Evolutionary conservation across 176 grass and related monocot species (phyloP).

Genomic region (Hyparrhenia diplandra): DNA sequence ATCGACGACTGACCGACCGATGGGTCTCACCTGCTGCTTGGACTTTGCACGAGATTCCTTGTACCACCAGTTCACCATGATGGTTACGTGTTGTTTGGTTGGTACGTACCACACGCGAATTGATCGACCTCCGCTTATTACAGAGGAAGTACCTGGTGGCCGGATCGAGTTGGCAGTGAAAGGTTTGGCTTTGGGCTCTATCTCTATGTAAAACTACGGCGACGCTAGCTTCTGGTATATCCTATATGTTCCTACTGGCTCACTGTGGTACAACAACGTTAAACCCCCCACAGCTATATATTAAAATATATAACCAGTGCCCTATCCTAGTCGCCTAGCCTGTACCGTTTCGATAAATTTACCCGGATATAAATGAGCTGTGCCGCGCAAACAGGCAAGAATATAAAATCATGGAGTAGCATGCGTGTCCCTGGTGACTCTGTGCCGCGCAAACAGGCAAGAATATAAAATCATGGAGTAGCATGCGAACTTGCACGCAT

Average conservation of each 20-base stretch:
- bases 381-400: not conserved
- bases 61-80: not conserved
- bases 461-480: not conserved
- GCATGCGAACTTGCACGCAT: too few relatives aligned
- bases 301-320: too few relatives aligned
- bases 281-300: too few relatives aligned
- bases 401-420: not conserved
- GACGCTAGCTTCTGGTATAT: too few relatives aligned
- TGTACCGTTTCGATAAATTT: too few relatives aligned
- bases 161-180: too few relatives aligned
- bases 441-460: not conserved
- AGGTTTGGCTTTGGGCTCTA: too few relatives aligned
- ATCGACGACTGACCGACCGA: not conserved
- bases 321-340: too few relatives aligned
- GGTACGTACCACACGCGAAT: not conserved
- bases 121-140: not conserved
- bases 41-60: constrained; percentile 2
- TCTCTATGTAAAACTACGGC: too few relatives aligned
- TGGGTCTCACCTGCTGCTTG: not conserved
- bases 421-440: too few relatives aligned
- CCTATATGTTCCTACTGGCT: not conserved
- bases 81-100: not conserved
- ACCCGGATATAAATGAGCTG: not conserved
- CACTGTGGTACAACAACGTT: not conserved
- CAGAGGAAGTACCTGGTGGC: too few relatives aligned